Conservation (phyloP, 768 basidiomycete species). For the Omphalotus guepiniiformis region DNA sequence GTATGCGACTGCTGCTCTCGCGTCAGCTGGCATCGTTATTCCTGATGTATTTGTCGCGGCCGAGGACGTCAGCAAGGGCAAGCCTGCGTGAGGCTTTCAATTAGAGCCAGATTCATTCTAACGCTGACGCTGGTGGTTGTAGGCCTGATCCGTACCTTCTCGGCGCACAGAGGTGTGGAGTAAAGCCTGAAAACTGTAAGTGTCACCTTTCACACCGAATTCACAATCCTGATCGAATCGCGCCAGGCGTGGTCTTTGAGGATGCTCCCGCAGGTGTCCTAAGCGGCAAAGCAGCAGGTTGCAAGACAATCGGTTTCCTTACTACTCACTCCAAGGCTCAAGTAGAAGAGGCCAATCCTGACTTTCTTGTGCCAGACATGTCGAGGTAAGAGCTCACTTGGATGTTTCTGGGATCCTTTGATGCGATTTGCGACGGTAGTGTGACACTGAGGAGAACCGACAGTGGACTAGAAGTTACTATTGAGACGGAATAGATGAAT, state of each 20-base stretch:
- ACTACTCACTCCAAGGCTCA: slow-evolving; percentile 75
- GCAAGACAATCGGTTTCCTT: slow-evolving; percentile 76
- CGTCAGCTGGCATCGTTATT: slow-evolving; percentile 57
- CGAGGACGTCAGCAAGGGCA: slow-evolving; percentile 80
- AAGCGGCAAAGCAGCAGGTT: slow-evolving; percentile 79
- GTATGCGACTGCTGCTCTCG: slow-evolving; percentile 73
- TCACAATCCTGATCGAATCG: not conserved
- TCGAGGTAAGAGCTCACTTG: slow-evolving; percentile 40
- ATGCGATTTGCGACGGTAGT: no score
- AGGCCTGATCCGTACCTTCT: slow-evolving; percentile 90
- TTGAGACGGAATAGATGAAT: no score
- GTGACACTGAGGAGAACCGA: no score
- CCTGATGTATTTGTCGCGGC: slow-evolving; percentile 77
- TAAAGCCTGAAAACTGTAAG: slow-evolving; percentile 59
- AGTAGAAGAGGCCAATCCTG: slow-evolving; percentile 57
- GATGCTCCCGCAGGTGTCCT: slow-evolving; percentile 86
- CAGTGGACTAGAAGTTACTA: no score
- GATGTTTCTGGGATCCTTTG: not conserved
- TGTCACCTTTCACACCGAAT: slow-evolving; percentile 5
- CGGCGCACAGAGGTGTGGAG: slow-evolving; percentile 69
- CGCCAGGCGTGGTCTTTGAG: slow-evolving; percentile 77
- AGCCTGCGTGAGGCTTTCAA: slow-evolving; percentile 54
- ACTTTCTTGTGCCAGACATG: slow-evolving; percentile 71
- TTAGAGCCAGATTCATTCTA: slow-evolving; percentile 5
- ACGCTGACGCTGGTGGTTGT: not conserved